A percentile compares a stretch with the other conserved stretches of the same genome.
phyloP scores from a whole-genome alignment of 768 basidiomycete species.

The Jaapia argillacea region DNA sequence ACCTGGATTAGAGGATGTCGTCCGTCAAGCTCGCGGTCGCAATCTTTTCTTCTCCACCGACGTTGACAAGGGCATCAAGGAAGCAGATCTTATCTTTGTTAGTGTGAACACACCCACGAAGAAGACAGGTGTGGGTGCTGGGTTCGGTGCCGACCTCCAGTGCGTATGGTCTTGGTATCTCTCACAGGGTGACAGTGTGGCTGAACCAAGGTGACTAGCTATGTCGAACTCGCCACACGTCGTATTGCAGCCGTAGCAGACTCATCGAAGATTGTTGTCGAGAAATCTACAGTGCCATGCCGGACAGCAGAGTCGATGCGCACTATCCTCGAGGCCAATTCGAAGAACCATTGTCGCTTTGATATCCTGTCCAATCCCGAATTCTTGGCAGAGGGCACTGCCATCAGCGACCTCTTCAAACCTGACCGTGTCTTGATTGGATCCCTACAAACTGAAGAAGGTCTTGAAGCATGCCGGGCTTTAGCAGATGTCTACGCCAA shows the following conservation, averaged over 20 bases:
- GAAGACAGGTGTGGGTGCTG: constrained; percentile 95
- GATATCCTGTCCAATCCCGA: constrained; percentile 99
- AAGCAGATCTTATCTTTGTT: constrained; percentile 97
- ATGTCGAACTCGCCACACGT: constrained; percentile 94
- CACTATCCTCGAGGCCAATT: constrained; percentile 97
- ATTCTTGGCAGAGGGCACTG: constrained; percentile 97
- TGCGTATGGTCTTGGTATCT: constrained; percentile 27
- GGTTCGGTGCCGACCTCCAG: constrained; percentile 98
- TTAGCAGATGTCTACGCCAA: constrained; percentile 82
- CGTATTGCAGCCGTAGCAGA: constrained; percentile 88
- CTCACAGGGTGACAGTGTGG: background rate
- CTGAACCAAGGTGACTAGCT: constrained; percentile 40
- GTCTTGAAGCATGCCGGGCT: constrained; percentile 68
- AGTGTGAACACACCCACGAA: constrained; percentile 99
- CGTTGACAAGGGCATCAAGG: constrained; percentile 84
- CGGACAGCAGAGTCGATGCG: constrained; percentile 99
- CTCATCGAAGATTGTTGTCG: constrained; percentile 94
- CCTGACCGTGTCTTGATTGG: constrained; percentile 98
- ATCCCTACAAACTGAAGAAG: constrained; percentile 84
- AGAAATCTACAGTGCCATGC: constrained; percentile 98
- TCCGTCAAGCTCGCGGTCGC: constrained; percentile 77
- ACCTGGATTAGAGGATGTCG: constrained; percentile 89
- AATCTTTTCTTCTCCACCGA: constrained; percentile 98
- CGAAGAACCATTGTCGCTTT: constrained; percentile 81
- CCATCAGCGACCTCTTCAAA: constrained; percentile 76